Percentiles rank a stretch among this genome's conserved stretches.
Conservation (phyloP, 371 early-diverging fungal species). For the Massospora cicadina region DNA sequence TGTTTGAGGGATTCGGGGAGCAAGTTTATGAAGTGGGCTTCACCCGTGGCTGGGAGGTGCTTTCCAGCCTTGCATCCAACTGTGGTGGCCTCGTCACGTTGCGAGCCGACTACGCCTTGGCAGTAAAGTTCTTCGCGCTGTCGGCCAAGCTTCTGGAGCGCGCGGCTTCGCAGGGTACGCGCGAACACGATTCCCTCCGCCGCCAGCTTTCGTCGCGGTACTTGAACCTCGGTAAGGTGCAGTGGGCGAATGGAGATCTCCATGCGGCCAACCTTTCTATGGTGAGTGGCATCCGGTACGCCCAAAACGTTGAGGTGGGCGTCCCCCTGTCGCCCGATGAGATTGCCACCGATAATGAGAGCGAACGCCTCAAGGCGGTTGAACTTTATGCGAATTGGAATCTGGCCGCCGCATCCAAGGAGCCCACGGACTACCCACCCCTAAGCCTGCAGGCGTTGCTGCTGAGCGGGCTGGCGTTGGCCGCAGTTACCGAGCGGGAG, state of each 20-base stretch:
- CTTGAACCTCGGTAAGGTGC: neutral
- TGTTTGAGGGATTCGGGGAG: neutral
- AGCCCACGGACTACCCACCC: neutral
- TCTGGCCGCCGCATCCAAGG: too few relatives aligned
- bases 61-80: neutral
- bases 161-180: neutral
- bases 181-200: neutral
- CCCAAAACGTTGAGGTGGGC: neutral
- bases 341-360: neutral
- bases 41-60: neutral
- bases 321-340: neutral
- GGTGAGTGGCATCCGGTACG: neutral
- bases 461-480: neutral
- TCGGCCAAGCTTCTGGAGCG: neutral
- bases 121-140: neutral
- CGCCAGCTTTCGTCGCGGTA: neutral
- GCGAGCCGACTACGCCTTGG: neutral
- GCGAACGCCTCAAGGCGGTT: neutral
- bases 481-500: neutral
- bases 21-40: neutral
- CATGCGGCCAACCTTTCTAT: neutral
- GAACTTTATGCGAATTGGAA: neutral
- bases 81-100: neutral
- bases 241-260: neutral
- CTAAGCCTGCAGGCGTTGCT: neutral